These are phyloP conservation scores for Tolypocladium ovalisporum DNA, from an alignment of 2,329 filamentous ascomycete species.

Conservation along the genomic window DNA sequence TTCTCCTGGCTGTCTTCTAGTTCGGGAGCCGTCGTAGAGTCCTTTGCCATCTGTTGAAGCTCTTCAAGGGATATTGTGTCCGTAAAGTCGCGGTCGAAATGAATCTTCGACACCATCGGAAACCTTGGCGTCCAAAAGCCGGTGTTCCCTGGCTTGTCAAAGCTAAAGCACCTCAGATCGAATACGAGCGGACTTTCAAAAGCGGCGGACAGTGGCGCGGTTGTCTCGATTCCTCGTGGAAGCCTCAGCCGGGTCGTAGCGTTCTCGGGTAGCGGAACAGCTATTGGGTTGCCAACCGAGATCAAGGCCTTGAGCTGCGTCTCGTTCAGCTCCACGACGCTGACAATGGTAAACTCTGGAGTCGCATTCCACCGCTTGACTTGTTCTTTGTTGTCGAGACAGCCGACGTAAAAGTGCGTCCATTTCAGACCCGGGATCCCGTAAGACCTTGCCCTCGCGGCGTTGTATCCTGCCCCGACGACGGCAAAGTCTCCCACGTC, in stretches of 20 bases:
- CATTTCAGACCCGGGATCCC: slow-evolving; percentile 48
- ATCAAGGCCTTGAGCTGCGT: slow-evolving; percentile 40
- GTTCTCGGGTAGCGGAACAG: slow-evolving; percentile 27
- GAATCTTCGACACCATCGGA: slow-evolving; percentile 64
- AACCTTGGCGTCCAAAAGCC: slow-evolving; percentile 68
- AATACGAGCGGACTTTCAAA: slow-evolving; percentile 67
- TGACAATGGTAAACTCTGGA: slow-evolving; percentile 57
- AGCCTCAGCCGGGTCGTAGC: slow-evolving; percentile 33
- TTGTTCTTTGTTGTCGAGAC: slow-evolving; percentile 56
- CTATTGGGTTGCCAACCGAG: slow-evolving; percentile 31
- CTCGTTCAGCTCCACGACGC: slow-evolving; percentile 45
- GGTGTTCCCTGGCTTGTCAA: slow-evolving; percentile 59
- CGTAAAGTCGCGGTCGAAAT: slow-evolving; percentile 59
- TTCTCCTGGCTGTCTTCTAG: slow-evolving; percentile 51
- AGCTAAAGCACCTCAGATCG: slow-evolving; percentile 71
- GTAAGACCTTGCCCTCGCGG: slow-evolving; percentile 47
- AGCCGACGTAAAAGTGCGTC: slow-evolving; percentile 76
- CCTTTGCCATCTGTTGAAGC: slow-evolving; percentile 54
- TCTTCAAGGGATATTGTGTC: slow-evolving; percentile 61
- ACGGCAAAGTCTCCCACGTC: slow-evolving; percentile 77
- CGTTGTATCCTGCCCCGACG: slow-evolving; percentile 62
- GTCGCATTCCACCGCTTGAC: slow-evolving; percentile 37
- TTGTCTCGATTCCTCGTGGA: slow-evolving; percentile 30
- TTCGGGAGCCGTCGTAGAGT: slow-evolving; percentile 37
- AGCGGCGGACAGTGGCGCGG: slow-evolving; percentile 33